Evolutionary conservation across 2,329 filamentous ascomycete genomes (phyloP), one percentile per base, ranked within the genome.

Genomic region (Cytospora schulzeri): DNA sequence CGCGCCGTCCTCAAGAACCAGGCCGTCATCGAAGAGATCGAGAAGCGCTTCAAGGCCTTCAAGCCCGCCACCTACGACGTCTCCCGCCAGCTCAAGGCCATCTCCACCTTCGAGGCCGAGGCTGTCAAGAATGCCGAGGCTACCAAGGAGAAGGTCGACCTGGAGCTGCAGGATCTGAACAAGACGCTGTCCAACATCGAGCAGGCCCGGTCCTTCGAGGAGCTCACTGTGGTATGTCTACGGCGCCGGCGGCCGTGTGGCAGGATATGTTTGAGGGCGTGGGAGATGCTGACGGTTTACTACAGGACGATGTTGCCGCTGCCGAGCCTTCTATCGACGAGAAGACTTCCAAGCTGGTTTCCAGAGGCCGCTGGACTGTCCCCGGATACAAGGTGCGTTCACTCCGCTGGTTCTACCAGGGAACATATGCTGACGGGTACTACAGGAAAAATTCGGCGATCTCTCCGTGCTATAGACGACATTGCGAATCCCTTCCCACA

Each of bases 141-240:
- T 77, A 98, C 95, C 77, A 98, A 97, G 90, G 85, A 88, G 76
- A 93, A 93, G 83, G 94, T 99, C 73, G 94, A 97, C 82, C 85
- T 92, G 69, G 95, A 99, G 85, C 85, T 99, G 79, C 88, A 90
- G 85, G 94, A 96, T 79, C 85, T 99, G 76, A 87, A 94, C 80
- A 93, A 93, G 83, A 98, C 95, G 55, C 83, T 99, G 76, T 90
- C 91, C 86, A 98, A 99, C 83, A 99, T 99, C 73, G 92, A 98
- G 88, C 89, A 90, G 72, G 94, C 95, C 68, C 87, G 95, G 80
- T 92, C 94, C 68, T 98, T 98, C 77, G 93, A 97, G 76, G 92
- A 99, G 74, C 88, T 98, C 78, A 98, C 95, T 78, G 93, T 98
- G 78, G 92, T 96, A 91, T 78, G 92, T 92, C 77, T 17, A 50